Percentiles rank a stretch among this genome's conserved stretches.
These are phyloP conservation scores for Solanum hybrid DNA, from an alignment of 305 asterid species.

Conservation along the genomic window DNA sequence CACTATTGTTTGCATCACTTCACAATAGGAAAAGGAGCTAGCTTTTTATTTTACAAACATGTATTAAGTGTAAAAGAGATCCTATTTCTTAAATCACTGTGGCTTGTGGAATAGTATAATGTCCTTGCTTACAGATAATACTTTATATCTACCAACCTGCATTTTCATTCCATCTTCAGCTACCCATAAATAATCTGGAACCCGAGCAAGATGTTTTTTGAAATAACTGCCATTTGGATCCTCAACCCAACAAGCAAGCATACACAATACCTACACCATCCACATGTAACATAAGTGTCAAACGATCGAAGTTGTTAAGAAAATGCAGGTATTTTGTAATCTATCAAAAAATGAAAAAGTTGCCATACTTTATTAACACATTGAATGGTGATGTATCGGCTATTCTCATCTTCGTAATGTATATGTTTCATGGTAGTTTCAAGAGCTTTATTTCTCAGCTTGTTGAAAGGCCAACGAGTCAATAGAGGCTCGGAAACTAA, in stretches of 20 bases:
- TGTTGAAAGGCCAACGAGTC: constrained; percentile 83
- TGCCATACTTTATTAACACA: constrained; percentile 57
- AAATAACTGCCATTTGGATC: constrained; percentile 76
- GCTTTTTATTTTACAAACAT: not conserved
- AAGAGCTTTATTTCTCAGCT: constrained; percentile 72
- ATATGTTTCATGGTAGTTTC: constrained; percentile 69
- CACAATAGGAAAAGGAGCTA: not conserved
- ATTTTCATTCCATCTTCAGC: constrained; percentile 99
- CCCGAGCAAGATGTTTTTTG: constrained; percentile 85
- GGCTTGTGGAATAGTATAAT: not conserved
- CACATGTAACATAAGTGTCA: constrained; percentile 20
- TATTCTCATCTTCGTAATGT: constrained; percentile 85
- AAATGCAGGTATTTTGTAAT: constrained; percentile 1
- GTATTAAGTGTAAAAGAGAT: not conserved
- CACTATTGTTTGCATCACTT: not conserved
- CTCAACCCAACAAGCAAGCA: constrained; percentile 96
- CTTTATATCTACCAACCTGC: constrained; percentile 38
- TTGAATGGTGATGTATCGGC: constrained; percentile 73
- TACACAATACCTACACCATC: constrained; percentile 42
- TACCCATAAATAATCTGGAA: constrained; percentile 86
- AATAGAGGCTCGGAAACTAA: constrained; percentile 58
- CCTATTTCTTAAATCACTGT: not conserved
- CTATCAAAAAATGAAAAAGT: not conserved
- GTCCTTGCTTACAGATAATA: not conserved
- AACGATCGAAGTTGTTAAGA: constrained; percentile 10